A percentile compares a stretch with the other conserved stretches of the same genome.
These are phyloP conservation scores for Lichenothelia convexa DNA, from an alignment of 495 filamentous ascomycete genomes.

Conservation along the genomic window DNA sequence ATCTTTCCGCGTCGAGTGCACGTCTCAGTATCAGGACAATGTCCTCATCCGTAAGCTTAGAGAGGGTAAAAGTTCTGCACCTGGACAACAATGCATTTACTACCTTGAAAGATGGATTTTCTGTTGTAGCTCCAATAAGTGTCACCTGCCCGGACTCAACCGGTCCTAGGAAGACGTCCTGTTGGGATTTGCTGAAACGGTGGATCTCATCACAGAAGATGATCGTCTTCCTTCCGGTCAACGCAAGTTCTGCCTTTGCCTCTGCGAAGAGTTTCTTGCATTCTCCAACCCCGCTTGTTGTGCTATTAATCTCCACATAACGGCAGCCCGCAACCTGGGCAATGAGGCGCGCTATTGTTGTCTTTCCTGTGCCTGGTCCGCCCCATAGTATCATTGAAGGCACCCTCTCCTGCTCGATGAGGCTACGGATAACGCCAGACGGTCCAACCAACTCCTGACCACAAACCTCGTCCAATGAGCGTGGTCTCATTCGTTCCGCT, in stretches of 20 bases:
- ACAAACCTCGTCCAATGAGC: slow-evolving; percentile 63
- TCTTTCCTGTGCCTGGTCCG: slow-evolving; percentile 81
- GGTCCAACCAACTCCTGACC: slow-evolving; percentile 86
- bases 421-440: slow-evolving; percentile 63
- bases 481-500: slow-evolving; percentile 85
- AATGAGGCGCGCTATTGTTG: slow-evolving; percentile 87
- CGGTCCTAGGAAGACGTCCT: slow-evolving; percentile 86
- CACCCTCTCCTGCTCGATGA: slow-evolving; percentile 73
- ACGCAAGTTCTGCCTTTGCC: slow-evolving; percentile 57
- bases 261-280: slow-evolving; percentile 88
- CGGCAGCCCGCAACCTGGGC: slow-evolving; percentile 61
- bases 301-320: slow-evolving; percentile 94
- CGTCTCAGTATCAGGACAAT: slow-evolving; percentile 53
- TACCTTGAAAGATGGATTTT: slow-evolving; percentile 92
- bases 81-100: slow-evolving; percentile 74
- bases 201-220: slow-evolving; percentile 98
- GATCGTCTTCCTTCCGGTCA: slow-evolving; percentile 83
- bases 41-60: slow-evolving; percentile 51
- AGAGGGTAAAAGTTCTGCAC: slow-evolving; percentile 76
- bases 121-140: slow-evolving; percentile 87
- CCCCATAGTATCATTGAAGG: slow-evolving; percentile 97
- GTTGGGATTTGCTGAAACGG: slow-evolving; percentile 79
- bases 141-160: slow-evolving; percentile 85
- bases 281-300: slow-evolving; percentile 75
- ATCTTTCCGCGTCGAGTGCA: slow-evolving; percentile 50